Evolutionary conservation across 805 yeast genomes (phyloP), one percentile per base, ranked within the genome.

Genomic region (Wickerhamomyces tratensis): DNA sequence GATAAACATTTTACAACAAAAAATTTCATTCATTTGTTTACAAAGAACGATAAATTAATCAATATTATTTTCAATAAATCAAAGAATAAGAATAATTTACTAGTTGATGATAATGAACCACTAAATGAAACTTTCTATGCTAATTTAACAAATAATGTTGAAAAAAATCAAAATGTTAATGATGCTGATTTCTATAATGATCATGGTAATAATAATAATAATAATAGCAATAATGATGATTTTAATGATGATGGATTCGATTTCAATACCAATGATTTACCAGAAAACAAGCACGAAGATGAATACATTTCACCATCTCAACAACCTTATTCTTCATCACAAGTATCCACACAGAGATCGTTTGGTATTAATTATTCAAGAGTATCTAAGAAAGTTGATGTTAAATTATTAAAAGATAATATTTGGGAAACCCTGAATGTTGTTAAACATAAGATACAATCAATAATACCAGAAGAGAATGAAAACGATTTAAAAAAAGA

Each of bases 371-470:
- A 68, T 46, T 85, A 77, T 54, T 80, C 95, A 2, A 70, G 82
- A 41, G 76, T 77, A 2, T 83, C 95, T 5, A 87, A 86, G 57
- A 74, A 77, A 46, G 93, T 88, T 34, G 93, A 87, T 56, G 82
- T 88, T 31, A 74, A 76, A 46, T 62, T 69, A n/a, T 66, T 87
- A 43, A 87, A 88, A 62, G 82, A 79, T 41, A 85, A 84, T 50
- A 56, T 87, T 25, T 87, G 95, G 95, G 67, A 68, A n/a, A 68
- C 76, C 1, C 64, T 79, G 20, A 20, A 20, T 20, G 20, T 20
- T 20, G 20, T 20, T 20, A 20, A 20, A 20, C 20, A 20, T 20
- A 20, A 20, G 20, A 20, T 20, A 20, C 20, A 20, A 20, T 20
- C 20, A 2, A 4, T 20, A 20, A 20, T 20, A 20, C 20, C 20